Percentiles rank a stretch among this genome's conserved stretches.
phyloP scores from a whole-genome alignment of 108 stramenopile species.

The Nannochloropsis oceanica region DNA sequence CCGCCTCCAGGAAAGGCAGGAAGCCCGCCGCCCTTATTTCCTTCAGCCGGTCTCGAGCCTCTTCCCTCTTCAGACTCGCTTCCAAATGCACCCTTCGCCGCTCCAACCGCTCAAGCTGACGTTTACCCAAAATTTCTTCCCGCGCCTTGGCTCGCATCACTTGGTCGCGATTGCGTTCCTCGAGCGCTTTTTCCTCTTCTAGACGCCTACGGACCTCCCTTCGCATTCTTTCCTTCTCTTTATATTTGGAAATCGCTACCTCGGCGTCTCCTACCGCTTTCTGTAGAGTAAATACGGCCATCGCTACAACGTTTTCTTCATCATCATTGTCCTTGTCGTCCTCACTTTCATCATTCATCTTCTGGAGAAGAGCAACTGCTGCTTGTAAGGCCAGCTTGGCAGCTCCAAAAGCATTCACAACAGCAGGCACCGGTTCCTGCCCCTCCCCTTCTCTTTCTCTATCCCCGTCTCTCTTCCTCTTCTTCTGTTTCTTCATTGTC shows the following conservation, averaged over 20 bases:
- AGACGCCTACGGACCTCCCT: not conserved
- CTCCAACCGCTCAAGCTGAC: not conserved
- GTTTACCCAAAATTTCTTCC: not conserved
- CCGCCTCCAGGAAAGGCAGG: not conserved
- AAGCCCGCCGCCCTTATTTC: not conserved
- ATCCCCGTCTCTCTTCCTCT: too few species aligned
- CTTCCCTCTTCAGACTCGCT: not conserved
- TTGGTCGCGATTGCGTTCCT: not conserved
- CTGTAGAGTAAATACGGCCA: not conserved
- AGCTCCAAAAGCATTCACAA: not conserved
- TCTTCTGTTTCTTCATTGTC: too few species aligned
- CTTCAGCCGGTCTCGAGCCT: not conserved
- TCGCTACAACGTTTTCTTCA: too few species aligned
- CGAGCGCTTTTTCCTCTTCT: not conserved
- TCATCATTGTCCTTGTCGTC: not conserved
- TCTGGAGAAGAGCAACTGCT: not conserved
- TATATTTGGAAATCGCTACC: not conserved
- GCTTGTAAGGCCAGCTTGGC: not conserved
- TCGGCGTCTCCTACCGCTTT: not conserved
- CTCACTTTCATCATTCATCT: not conserved
- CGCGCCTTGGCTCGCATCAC: not conserved
- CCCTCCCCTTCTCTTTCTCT: not conserved
- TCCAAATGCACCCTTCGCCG: not conserved
- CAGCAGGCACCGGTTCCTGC: not conserved
- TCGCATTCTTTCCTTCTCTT: not conserved